Conservation (phyloP, 176 grass and related monocot species). For the Bromus sterilis region DNA sequence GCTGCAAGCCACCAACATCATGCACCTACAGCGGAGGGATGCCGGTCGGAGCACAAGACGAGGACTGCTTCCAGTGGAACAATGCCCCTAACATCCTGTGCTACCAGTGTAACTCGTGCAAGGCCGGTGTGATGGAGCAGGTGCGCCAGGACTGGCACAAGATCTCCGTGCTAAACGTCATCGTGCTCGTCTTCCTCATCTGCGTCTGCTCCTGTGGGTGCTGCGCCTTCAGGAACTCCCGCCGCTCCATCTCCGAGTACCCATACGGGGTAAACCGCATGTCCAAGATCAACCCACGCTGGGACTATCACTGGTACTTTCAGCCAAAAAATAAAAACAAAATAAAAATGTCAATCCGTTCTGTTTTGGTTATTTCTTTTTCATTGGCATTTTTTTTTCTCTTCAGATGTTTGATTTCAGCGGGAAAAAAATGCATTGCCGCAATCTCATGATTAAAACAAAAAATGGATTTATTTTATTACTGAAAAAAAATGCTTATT, state of each 20-base stretch:
- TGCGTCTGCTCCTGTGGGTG: slow-evolving; percentile 63
- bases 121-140: slow-evolving; percentile 90
- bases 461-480: background rate
- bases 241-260: slow-evolving; percentile 46
- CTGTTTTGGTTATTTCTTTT: background rate
- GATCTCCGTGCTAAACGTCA: slow-evolving; percentile 62
- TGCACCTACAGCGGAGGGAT: slow-evolving; percentile 68
- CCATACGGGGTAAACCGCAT: slow-evolving; percentile 84
- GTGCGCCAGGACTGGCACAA: slow-evolving; percentile 87
- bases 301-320: slow-evolving; percentile 95
- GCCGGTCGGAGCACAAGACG: slow-evolving; percentile 55
- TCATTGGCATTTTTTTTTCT: background rate
- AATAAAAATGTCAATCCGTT: background rate
- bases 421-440: background rate
- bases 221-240: slow-evolving; percentile 85
- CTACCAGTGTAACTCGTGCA: slow-evolving; percentile 88
- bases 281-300: slow-evolving; percentile 75
- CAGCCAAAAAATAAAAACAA: background rate
- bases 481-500: background rate
- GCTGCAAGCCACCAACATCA: slow-evolving; percentile 93
- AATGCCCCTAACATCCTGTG: slow-evolving; percentile 72
- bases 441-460: background rate
- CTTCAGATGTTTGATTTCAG: background rate
- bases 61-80: slow-evolving; percentile 91
- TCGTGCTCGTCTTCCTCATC: slow-evolving; percentile 62